Evolutionary conservation across 306 rosid species (phyloP), one percentile per base, ranked within the genome.

Genomic region (Lathyrus aphaca): DNA sequence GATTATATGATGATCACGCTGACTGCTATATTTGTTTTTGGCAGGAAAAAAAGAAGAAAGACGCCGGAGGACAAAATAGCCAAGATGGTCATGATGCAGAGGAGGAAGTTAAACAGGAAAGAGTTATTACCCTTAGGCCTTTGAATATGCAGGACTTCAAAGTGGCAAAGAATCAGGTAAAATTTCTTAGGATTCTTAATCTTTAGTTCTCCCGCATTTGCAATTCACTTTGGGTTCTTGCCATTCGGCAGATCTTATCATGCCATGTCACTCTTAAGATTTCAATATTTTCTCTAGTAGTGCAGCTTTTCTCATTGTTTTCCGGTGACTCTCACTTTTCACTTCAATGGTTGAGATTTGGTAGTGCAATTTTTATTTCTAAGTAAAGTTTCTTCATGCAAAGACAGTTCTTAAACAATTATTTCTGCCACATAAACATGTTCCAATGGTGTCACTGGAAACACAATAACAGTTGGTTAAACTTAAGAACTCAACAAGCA

Each of bases 81-180:
- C 44, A 79, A 5, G 75, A 67, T 44, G 64, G 48, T 35, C 8
- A 19, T 55, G 77, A 84, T 27, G 65, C 73, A 23, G 53, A 42
- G 40, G 82, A 58, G 38, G 83, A 67, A 71, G 74, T 8, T 48
- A 73, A 63, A 51, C 84, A 75, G 61, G 91, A 74, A 83, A 85
- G 83, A 76, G 86, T 79, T 38, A 87, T 94, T 78, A 75, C 67
- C 40, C 96, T 88, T 57, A 85, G 99, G 79, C 91, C 99, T 53
- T 68, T 94, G 69, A 91, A 83, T 66, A 81, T 83, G 89, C 87
- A 78, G 66, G 99, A 94, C 80, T 85, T 94, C 43, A 84, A 66
- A 79, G 85, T 30, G 65, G 97, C 99, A 7, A 91, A 83, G 81
- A 78, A 14, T 73, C 99, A 85, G 85, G 98, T 88, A 45, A 32